Evolutionary conservation across 495 filamentous ascomycete genomes (phyloP).

Genomic region (Aspergillus ostianus): DNA sequence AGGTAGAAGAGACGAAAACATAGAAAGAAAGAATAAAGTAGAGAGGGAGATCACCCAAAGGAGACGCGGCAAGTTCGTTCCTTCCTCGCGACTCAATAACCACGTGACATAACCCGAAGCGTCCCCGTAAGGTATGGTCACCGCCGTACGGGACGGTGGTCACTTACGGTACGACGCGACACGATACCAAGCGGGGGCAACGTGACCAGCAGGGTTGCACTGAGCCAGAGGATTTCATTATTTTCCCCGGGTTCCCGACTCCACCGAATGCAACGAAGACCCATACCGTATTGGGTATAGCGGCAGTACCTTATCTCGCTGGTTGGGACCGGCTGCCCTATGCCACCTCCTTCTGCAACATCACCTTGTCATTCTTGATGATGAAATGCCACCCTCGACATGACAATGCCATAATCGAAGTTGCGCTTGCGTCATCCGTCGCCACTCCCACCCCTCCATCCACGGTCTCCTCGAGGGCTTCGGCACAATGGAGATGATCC

Average conservation of each 20-base stretch:
- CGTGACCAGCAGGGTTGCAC: conserved; percentile 21
- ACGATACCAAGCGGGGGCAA: conserved; percentile 24
- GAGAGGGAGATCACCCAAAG: too few relatives aligned
- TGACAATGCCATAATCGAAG: neutral
- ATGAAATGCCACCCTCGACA: conserved; percentile 2
- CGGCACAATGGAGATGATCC: neutral
- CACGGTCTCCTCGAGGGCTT: neutral
- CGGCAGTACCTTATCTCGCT: neutral
- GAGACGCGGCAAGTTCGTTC: too few relatives aligned
- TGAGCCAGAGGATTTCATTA: too few relatives aligned
- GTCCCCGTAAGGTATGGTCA: too few relatives aligned
- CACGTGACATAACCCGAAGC: too few relatives aligned
- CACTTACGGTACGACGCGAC: conserved; percentile 4
- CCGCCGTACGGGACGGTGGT: neutral
- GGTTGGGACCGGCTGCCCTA: neutral
- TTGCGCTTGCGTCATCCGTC: neutral
- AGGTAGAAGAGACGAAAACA: too few relatives aligned
- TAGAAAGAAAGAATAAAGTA: too few relatives aligned
- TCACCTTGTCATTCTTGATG: conserved; percentile 6
- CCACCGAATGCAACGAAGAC: conserved; percentile 37
- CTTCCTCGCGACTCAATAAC: too few relatives aligned
- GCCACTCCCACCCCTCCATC: neutral
- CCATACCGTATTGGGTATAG: conserved; percentile 7
- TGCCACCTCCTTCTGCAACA: conserved; percentile 25
- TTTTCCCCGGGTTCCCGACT: conserved; percentile 21